Conservation (phyloP, 495 filamentous ascomycete species). For the Clavariopsis aquatica region DNA sequence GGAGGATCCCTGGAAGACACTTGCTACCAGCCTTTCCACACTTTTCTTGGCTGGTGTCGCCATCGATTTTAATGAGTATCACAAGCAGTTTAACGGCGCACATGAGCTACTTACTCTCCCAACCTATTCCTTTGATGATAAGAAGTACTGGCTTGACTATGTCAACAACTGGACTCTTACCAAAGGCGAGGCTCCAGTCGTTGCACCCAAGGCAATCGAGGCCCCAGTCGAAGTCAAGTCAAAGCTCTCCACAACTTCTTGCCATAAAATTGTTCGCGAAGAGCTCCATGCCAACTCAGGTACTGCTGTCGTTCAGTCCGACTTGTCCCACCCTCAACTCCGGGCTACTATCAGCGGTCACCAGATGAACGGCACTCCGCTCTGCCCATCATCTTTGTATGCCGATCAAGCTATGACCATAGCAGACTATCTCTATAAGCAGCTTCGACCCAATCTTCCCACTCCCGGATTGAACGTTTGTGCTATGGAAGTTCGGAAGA, state of each 20-base stretch:
- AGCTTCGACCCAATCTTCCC: constrained; percentile 46
- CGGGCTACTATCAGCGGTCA: constrained; percentile 46
- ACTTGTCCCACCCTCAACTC: constrained; percentile 46
- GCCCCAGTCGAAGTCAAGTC: constrained; percentile 37
- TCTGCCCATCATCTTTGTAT: constrained; percentile 53
- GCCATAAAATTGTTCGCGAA: constrained; percentile 47
- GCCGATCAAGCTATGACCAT: constrained; percentile 55
- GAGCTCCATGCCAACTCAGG: constrained; percentile 45
- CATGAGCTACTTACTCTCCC: constrained; percentile 50
- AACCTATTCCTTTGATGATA: constrained; percentile 53
- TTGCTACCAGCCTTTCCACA: constrained; percentile 47
- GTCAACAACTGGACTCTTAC: constrained; percentile 54
- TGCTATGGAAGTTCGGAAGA: constrained; percentile 48
- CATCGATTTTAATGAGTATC: constrained; percentile 54
- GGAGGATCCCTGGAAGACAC: constrained; percentile 53
- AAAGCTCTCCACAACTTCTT: constrained; percentile 48
- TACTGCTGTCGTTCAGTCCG: constrained; percentile 46
- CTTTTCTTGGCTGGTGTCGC: constrained; percentile 47
- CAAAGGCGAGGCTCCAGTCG: constrained; percentile 49
- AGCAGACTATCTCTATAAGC: constrained; percentile 51
- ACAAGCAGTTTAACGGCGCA: constrained; percentile 49
- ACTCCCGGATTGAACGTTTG: constrained; percentile 46
- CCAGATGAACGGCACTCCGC: constrained; percentile 47
- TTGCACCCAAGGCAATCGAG: constrained; percentile 30
- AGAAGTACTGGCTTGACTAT: constrained; percentile 57